phyloP scores from a whole-genome alignment of 345 rosid species.

The Brassica rapa region DNA sequence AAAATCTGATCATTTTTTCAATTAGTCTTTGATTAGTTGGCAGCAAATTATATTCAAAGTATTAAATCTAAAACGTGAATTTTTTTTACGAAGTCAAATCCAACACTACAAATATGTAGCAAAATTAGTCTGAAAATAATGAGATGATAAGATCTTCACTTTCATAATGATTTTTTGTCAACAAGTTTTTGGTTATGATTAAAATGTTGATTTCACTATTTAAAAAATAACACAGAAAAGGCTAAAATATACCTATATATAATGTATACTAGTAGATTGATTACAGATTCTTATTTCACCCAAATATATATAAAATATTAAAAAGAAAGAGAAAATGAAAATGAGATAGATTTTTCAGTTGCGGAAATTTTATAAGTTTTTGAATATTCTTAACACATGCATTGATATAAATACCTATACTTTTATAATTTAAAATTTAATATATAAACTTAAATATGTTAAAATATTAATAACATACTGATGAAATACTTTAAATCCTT shows the following conservation, averaged over 20 bases:
- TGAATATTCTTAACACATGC: background rate
- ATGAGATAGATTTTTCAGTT: background rate
- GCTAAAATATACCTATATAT: too few species aligned
- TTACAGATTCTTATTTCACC: background rate
- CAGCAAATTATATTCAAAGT: too few species aligned
- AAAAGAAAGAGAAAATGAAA: background rate
- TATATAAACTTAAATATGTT: too few species aligned
- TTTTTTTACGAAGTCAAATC: too few species aligned
- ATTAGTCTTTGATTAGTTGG: background rate
- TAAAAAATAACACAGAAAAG: too few species aligned
- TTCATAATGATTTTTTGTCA: background rate
- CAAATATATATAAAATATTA: background rate
- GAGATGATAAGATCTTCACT: background rate
- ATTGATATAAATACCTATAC: background rate
- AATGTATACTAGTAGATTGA: background rate
- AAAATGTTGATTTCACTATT: background rate
- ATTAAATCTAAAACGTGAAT: too few species aligned
- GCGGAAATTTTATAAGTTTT: background rate
- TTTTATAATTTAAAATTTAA: too few species aligned
- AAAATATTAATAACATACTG: background rate
- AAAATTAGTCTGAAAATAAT: background rate
- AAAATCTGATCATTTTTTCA: slow-evolving; percentile 57
- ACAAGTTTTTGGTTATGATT: background rate
- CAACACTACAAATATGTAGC: too few species aligned
- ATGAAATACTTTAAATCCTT: background rate